These are phyloP conservation scores for Scutellospora calospora DNA, from an alignment of 371 early-diverging fungal genomes.

Conservation along the genomic window DNA sequence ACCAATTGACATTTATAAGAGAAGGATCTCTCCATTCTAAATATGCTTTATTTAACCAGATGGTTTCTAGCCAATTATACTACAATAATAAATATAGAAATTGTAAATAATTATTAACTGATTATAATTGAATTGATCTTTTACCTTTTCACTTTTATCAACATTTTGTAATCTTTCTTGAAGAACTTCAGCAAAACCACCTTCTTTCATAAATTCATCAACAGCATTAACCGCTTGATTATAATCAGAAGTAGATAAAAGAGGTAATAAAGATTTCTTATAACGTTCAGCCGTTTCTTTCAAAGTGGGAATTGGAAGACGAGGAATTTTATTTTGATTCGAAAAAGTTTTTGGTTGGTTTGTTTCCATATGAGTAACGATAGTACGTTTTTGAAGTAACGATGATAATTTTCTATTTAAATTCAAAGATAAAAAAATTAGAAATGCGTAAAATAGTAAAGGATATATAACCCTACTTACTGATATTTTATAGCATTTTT, in stretches of 20 bases:
- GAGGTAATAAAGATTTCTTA: slow-evolving; percentile 70
- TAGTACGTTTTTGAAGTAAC: no score
- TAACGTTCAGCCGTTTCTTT: slow-evolving; percentile 78
- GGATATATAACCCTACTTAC: no score
- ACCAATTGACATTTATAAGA: slow-evolving; percentile 92
- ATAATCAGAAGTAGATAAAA: slow-evolving; percentile 64
- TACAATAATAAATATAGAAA: slow-evolving; percentile 41
- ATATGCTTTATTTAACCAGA: slow-evolving; percentile 91
- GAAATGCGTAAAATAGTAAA: no score
- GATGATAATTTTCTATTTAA: no score
- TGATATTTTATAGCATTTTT: no score
- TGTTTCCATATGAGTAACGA: neutral
- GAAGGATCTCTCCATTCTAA: slow-evolving; percentile 87
- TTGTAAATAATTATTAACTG: neutral
- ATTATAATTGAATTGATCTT: neutral
- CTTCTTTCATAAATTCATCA: slow-evolving; percentile 65
- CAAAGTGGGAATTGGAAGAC: slow-evolving; percentile 84
- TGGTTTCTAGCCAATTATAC: slow-evolving; percentile 86
- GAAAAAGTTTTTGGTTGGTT: slow-evolving; percentile 60
- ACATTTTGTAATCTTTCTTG: slow-evolving; percentile 78
- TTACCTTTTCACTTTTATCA: slow-evolving; percentile 51
- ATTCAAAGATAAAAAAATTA: no score
- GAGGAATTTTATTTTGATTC: slow-evolving; percentile 77
- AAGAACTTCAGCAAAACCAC: slow-evolving; percentile 73
- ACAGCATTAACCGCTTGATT: slow-evolving; percentile 63